A percentile compares a stretch with the other conserved stretches of the same genome.
These are phyloP conservation scores for Tylopilus rubrobrunneus DNA, from an alignment of 768 basidiomycete species.

Conservation along the genomic window DNA sequence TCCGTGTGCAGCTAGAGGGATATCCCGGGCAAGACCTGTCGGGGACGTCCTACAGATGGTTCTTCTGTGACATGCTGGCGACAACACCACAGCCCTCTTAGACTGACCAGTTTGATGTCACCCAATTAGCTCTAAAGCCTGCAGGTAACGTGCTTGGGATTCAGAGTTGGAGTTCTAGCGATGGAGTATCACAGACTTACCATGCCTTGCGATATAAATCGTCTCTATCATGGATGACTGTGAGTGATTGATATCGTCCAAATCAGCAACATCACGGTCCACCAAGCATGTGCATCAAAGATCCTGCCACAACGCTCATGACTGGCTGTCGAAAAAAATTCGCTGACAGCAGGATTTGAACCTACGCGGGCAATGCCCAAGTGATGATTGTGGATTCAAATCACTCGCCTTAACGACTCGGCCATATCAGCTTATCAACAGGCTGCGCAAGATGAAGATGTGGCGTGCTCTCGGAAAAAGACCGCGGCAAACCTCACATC, in stretches of 20 bases:
- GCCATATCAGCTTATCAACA: slow-evolving; percentile 57
- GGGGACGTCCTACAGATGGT: slow-evolving; percentile 47
- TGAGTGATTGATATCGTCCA: not conserved
- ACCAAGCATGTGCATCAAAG: too few species aligned
- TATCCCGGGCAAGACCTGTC: slow-evolving; percentile 69
- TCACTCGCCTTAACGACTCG: slow-evolving; percentile 93
- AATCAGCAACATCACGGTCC: not conserved
- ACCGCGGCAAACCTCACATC: not conserved
- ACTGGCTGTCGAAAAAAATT: slow-evolving; percentile 36
- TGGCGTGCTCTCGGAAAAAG: not conserved
- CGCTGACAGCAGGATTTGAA: slow-evolving; percentile 91
- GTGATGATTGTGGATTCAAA: slow-evolving; percentile 73
- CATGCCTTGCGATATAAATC: slow-evolving; percentile 41
- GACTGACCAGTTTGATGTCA: slow-evolving; percentile 58
- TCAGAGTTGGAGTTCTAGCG: not conserved
- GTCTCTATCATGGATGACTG: slow-evolving; percentile 34
- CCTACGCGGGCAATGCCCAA: slow-evolving; percentile 87
- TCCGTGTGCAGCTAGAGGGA: slow-evolving; percentile 69
- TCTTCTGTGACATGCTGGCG: slow-evolving; percentile 4
- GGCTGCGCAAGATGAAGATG: not conserved
- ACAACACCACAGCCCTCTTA: not conserved
- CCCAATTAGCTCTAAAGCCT: slow-evolving; percentile 80
- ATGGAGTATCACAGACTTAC: slow-evolving; percentile 17
- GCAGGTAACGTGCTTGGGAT: not conserved
- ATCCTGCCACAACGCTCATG: too few species aligned